Evolutionary conservation across 2,329 filamentous ascomycete species (phyloP).

Genomic region (Ophiostoma perfectum): DNA sequence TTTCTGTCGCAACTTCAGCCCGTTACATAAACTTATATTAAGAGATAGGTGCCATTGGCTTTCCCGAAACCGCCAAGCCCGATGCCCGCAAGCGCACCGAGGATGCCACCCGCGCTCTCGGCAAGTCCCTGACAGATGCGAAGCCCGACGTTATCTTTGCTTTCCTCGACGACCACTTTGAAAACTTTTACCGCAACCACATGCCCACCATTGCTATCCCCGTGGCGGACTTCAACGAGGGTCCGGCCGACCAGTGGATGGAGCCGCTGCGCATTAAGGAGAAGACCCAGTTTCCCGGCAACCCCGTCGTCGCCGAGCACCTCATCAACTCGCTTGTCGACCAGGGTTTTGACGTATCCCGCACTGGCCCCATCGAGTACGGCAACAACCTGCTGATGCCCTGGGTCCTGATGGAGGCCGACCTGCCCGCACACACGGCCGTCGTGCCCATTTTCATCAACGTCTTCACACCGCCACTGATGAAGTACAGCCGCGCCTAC

Average conservation of each 20-base stretch:
- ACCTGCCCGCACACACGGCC: conserved; percentile 20
- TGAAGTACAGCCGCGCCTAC: conserved; percentile 31
- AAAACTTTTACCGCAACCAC: conserved; percentile 26
- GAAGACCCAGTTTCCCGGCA: conserved; percentile 24
- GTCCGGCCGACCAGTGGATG: conserved; percentile 26
- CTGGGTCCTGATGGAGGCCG: conserved; percentile 24
- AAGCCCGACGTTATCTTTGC: conserved; percentile 26
- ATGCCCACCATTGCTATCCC: conserved; percentile 25
- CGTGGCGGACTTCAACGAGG: conserved; percentile 22
- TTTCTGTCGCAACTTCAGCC: not conserved
- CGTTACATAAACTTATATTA: not conserved
- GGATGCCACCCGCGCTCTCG: conserved; percentile 23
- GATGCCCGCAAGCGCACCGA: conserved; percentile 24
- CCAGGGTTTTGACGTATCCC: conserved; percentile 25
- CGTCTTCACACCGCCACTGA: conserved; percentile 26
- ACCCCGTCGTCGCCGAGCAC: conserved; percentile 23
- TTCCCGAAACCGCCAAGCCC: conserved; percentile 25
- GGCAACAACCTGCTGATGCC: conserved; percentile 26
- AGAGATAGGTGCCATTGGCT: conserved; percentile 24
- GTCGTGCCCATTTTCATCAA: conserved; percentile 24
- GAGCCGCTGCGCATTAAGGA: conserved; percentile 23
- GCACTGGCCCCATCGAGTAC: conserved; percentile 24
- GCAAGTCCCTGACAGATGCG: conserved; percentile 23
- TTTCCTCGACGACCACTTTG: conserved; percentile 26
- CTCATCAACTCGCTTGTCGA: conserved; percentile 25